Conservation (phyloP, 1,284 basidiomycete species). For the Cutaneotrichosporon dermatis region DNA sequence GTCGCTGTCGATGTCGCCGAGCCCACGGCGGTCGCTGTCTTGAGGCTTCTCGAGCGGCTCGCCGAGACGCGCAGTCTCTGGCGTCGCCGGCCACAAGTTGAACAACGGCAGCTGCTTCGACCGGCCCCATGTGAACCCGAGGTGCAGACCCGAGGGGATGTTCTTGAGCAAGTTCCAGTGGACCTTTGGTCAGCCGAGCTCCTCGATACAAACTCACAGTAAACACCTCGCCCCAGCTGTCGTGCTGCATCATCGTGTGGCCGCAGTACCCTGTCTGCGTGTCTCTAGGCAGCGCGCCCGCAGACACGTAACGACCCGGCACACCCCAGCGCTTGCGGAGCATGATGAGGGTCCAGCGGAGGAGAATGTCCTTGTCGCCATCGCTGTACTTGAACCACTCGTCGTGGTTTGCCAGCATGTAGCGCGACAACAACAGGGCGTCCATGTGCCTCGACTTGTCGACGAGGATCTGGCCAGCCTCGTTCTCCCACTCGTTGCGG, state of each 20-base stretch:
- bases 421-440: constrained; percentile 47
- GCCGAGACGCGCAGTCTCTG: constrained; percentile 32
- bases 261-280: constrained; percentile 45
- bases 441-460: constrained; percentile 53
- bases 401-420: constrained; percentile 50
- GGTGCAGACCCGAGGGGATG: constrained; percentile 47
- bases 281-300: constrained; percentile 45
- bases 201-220: constrained; percentile 35
- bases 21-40: constrained; percentile 32
- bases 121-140: constrained; percentile 48
- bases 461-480: constrained; percentile 53
- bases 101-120: constrained; percentile 47
- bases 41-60: constrained; percentile 19
- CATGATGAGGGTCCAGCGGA: constrained; percentile 50
- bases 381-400: constrained; percentile 53
- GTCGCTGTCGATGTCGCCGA: constrained; percentile 50
- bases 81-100: constrained; percentile 33
- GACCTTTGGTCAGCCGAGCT: too few relatives aligned
- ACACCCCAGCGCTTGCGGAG: constrained; percentile 54
- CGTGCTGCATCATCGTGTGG: constrained; percentile 53
- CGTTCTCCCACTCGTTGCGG: constrained; percentile 54
- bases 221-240: constrained; percentile 47
- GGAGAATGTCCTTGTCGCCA: constrained; percentile 55
- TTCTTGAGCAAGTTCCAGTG: constrained; percentile 53
- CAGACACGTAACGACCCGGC: constrained; percentile 51